These are phyloP conservation scores for Bromus sterilis DNA, from an alignment of 176 grass and related monocot genomes.

Conservation along the genomic window DNA sequence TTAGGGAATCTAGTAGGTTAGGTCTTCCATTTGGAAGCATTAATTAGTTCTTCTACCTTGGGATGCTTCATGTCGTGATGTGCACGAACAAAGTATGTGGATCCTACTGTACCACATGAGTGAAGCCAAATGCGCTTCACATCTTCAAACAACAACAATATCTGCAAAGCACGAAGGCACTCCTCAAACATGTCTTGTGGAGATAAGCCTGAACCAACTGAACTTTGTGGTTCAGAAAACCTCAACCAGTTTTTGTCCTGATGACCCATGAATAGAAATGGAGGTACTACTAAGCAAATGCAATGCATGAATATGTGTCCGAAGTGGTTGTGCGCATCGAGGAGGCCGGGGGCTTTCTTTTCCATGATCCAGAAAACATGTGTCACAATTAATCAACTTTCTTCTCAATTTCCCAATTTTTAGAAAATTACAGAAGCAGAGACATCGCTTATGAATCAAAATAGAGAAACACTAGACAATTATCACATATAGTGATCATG, in stretches of 20 bases:
- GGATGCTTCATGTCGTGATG: slow-evolving; percentile 9
- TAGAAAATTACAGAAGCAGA: slow-evolving; percentile 15
- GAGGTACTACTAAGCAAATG: background rate
- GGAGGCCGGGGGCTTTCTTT: background rate
- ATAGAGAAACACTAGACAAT: background rate
- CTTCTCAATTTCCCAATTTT: slow-evolving; percentile 5
- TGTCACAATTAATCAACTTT: background rate
- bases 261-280: background rate
- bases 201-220: background rate
- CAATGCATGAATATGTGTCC: background rate
- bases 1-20: slow-evolving; percentile 38
- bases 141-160: background rate
- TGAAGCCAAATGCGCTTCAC: slow-evolving; percentile 5
- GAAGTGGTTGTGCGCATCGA: background rate
- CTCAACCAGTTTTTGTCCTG: background rate
- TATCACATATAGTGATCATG: slow-evolving; percentile 8
- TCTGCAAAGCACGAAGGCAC: background rate
- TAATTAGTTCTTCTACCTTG: background rate
- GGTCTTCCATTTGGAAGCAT: slow-evolving; percentile 9
- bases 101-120: slow-evolving; percentile 17
- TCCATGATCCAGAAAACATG: background rate
- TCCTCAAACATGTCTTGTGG: background rate
- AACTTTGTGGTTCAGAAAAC: background rate
- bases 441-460: background rate
- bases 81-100: background rate